phyloP scores from a whole-genome alignment of 2,329 filamentous ascomycete genomes.

The Passalora sequoiae region DNA sequence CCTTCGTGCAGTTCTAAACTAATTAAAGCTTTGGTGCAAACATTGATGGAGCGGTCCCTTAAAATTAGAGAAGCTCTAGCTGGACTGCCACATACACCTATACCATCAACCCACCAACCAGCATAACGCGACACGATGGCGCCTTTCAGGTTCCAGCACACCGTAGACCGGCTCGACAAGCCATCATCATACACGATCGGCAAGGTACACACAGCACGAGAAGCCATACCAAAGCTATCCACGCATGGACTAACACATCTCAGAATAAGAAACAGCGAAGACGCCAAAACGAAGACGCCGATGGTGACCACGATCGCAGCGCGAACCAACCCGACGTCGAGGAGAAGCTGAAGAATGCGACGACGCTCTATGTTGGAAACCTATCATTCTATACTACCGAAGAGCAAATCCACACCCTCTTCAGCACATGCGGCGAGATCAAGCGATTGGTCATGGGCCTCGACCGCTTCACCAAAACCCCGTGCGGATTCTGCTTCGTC shows the following conservation, averaged over 20 bases:
- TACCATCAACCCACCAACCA: conserved; percentile 2
- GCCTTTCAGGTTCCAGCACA: conserved; percentile 52
- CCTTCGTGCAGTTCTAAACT: too few relatives aligned
- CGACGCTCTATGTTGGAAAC: conserved; percentile 96
- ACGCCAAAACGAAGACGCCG: conserved; percentile 50
- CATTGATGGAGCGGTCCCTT: too few relatives aligned
- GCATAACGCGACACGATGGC: conserved; percentile 41
- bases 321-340: conserved; percentile 51
- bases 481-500: conserved; percentile 98
- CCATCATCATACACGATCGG: conserved; percentile 89
- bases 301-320: conserved; percentile 29
- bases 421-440: conserved; percentile 75
- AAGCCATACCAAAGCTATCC: background rate
- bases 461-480: conserved; percentile 94
- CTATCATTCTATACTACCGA: conserved; percentile 80
- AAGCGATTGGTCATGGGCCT: conserved; percentile 97
- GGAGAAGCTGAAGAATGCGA: conserved; percentile 78
- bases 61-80: too few relatives aligned
- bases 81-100: too few relatives aligned
- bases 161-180: conserved; percentile 86
- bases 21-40: too few relatives aligned
- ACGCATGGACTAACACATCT: conserved; percentile 3
- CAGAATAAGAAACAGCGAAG: conserved; percentile 66
- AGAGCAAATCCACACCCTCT: conserved; percentile 86
- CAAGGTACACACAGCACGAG: conserved; percentile 54